Conservation (phyloP, 176 grass and related monocot species). For the Phoenix roebelenii region DNA sequence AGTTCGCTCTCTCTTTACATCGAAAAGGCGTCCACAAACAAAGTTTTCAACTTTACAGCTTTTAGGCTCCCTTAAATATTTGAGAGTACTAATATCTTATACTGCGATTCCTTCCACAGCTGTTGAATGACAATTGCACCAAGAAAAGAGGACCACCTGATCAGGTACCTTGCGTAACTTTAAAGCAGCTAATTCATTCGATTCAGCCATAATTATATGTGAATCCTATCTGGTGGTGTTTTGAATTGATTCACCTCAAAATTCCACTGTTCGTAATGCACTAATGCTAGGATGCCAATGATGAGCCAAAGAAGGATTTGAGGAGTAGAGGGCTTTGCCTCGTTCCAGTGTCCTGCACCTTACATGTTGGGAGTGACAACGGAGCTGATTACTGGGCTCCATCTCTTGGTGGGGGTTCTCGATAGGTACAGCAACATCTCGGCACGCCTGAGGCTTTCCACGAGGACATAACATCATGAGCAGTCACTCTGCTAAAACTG, state of each 20-base stretch:
- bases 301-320: constrained; percentile 45
- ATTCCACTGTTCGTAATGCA: background rate
- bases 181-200: constrained; percentile 14
- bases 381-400: constrained; percentile 55
- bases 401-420: constrained; percentile 13
- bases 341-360: constrained; percentile 63
- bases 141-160: constrained; percentile 29
- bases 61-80: background rate
- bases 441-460: too few species aligned
- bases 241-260: background rate
- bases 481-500: background rate
- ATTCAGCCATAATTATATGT: background rate
- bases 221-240: background rate
- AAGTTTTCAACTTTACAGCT: constrained; percentile 34
- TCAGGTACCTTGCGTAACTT: constrained; percentile 39
- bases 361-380: constrained; percentile 35
- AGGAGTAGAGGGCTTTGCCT: constrained; percentile 72
- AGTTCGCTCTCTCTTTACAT: constrained; percentile 14
- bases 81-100: background rate
- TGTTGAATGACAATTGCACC: constrained; percentile 14
- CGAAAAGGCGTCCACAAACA: constrained; percentile 12
- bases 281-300: constrained; percentile 9
- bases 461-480: constrained; percentile 2
- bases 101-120: constrained; percentile 6
- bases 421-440: background rate